A percentile compares a stretch with the other conserved stretches of the same genome.
phyloP scores from a whole-genome alignment of 306 rosid species.

The Fragaria nilgerrensis region DNA sequence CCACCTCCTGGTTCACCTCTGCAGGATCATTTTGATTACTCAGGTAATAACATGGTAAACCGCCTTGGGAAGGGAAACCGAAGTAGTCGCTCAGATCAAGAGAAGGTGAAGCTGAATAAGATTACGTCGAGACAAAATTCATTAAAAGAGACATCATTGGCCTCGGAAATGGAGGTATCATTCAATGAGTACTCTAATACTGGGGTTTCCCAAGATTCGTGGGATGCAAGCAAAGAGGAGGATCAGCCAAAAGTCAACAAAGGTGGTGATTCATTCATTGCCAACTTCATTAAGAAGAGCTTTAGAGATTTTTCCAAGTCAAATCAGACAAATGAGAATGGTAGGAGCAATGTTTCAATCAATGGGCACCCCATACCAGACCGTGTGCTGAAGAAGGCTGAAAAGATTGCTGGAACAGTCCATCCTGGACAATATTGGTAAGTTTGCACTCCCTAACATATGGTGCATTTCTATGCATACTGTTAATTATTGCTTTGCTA shows the following conservation, averaged over 20 bases:
- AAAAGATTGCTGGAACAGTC: constrained; percentile 84
- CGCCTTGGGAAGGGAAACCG: constrained; percentile 69
- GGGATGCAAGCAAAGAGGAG: constrained; percentile 62
- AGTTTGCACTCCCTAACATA: constrained; percentile 24
- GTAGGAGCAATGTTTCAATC: constrained; percentile 53
- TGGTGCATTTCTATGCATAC: neutral
- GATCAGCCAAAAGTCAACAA: constrained; percentile 55
- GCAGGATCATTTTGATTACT: constrained; percentile 65
- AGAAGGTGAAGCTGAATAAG: constrained; percentile 61
- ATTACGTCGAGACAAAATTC: constrained; percentile 67
- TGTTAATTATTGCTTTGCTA: too few relatives aligned
- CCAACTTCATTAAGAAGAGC: constrained; percentile 82
- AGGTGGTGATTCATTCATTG: constrained; percentile 74
- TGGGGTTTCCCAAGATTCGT: constrained; percentile 64
- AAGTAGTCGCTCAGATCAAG: constrained; percentile 77
- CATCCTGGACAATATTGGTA: constrained; percentile 94
- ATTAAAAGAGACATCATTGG: constrained; percentile 68
- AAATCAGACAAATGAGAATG: constrained; percentile 47
- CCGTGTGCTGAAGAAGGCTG: constrained; percentile 76
- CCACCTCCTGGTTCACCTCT: constrained; percentile 79
- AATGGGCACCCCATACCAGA: constrained; percentile 71
- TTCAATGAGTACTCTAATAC: constrained; percentile 73
- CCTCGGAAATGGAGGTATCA: constrained; percentile 84
- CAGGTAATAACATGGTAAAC: constrained; percentile 50
- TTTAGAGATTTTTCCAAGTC: constrained; percentile 57